Evolutionary conservation across 2,329 filamentous ascomycete genomes (phyloP).

Genomic region (Ascochyta pisi): DNA sequence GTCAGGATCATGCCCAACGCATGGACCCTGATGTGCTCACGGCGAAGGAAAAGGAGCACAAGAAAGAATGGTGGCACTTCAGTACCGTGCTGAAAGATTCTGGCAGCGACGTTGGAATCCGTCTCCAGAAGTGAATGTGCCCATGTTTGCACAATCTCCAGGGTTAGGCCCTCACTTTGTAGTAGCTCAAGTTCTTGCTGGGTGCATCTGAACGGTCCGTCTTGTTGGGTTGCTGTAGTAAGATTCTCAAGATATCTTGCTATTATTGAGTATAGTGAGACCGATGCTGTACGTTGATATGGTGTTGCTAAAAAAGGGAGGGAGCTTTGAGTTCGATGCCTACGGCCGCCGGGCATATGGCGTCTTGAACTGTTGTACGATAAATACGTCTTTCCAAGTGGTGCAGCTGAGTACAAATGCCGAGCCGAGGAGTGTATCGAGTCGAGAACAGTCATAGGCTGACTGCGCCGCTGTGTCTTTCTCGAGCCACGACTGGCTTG

Average conservation of each 20-base stretch:
- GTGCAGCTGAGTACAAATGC: slow-evolving; percentile 26
- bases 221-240: slow-evolving; percentile 7
- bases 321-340: neutral
- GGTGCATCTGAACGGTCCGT: slow-evolving; percentile 23
- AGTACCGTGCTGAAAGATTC: slow-evolving; percentile 23
- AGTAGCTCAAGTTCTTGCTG: slow-evolving; percentile 30
- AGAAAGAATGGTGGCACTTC: slow-evolving; percentile 39
- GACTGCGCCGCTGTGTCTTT: slow-evolving; percentile 31
- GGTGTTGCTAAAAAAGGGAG: neutral
- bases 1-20: slow-evolving; percentile 35
- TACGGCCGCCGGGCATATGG: slow-evolving; percentile 1
- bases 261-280: slow-evolving; percentile 37
- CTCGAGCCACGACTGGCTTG: slow-evolving; percentile 21
- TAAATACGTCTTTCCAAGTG: slow-evolving; percentile 18
- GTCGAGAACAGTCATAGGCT: slow-evolving; percentile 28
- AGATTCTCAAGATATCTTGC: slow-evolving; percentile 31
- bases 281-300: slow-evolving; percentile 6
- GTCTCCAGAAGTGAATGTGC: slow-evolving; percentile 26
- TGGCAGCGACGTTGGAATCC: slow-evolving; percentile 27
- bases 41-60: slow-evolving; percentile 40
- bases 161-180: slow-evolving; percentile 23
- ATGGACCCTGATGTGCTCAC: slow-evolving; percentile 30
- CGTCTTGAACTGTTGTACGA: slow-evolving; percentile 21
- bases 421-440: slow-evolving; percentile 25
- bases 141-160: slow-evolving; percentile 33